Conservation (phyloP, 1,284 basidiomycete genomes). For the Pascua sp. region DNA sequence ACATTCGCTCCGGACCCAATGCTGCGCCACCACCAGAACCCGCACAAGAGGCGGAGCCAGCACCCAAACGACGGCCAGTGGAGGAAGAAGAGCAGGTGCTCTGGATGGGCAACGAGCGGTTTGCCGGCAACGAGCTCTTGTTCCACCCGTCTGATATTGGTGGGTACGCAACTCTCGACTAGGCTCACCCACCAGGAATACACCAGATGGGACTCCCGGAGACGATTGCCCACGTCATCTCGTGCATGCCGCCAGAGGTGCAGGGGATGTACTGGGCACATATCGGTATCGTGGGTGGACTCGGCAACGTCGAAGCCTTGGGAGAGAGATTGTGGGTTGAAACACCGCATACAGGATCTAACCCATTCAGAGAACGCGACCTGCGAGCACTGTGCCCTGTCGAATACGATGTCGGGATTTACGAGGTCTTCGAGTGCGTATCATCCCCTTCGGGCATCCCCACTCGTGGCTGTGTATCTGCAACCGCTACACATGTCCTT, state of each 20-base stretch:
- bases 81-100: conserved; percentile 69
- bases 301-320: conserved; percentile 70
- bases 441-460: conserved; percentile 46
- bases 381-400: conserved; percentile 72
- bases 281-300: conserved; percentile 83
- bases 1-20: conserved; percentile 55
- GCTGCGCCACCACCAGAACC: conserved; percentile 14
- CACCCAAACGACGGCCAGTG: conserved; percentile 1
- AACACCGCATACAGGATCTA: not conserved
- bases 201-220: conserved; percentile 73
- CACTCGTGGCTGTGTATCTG: too few relatives aligned
- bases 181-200: conserved; percentile 55
- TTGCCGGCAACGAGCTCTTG: conserved; percentile 79
- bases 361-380: conserved; percentile 54
- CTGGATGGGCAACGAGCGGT: conserved; percentile 83
- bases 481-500: too few relatives aligned
- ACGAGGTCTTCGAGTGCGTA: conserved; percentile 68
- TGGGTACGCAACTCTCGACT: conserved; percentile 41
- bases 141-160: conserved; percentile 87
- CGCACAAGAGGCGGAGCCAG: not conserved
- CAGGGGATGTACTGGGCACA: conserved; percentile 92
- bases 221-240: conserved; percentile 71
- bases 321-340: conserved; percentile 61
- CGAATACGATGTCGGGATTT: conserved; percentile 68
- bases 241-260: conserved; percentile 66